Evolutionary conservation across 176 grass and related monocot genomes (phyloP).

Genomic region (Eremochloa ophiuroides): DNA sequence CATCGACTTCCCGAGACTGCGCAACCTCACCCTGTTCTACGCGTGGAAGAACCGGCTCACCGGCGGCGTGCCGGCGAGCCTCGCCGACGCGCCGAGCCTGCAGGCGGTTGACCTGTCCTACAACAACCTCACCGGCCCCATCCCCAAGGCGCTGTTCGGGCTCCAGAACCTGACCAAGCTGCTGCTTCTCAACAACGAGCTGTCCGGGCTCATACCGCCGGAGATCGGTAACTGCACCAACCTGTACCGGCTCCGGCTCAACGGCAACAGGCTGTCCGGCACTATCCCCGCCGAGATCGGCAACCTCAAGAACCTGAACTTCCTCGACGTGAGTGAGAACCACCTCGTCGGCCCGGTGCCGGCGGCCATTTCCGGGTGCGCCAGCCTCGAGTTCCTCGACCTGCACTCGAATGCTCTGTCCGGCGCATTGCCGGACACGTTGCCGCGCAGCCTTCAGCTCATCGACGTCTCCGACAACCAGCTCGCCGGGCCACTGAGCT

Average conservation of each 20-base stretch:
- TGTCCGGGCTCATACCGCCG: constrained; percentile 68
- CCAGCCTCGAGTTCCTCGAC: constrained; percentile 77
- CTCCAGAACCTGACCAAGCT: constrained; percentile 90
- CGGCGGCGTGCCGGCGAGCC: constrained; percentile 59
- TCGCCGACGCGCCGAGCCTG: constrained; percentile 56
- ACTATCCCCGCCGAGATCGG: constrained; percentile 67
- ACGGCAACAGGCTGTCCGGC: constrained; percentile 65
- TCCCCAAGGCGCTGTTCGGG: constrained; percentile 61
- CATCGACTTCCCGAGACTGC: constrained; percentile 57
- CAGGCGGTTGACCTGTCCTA: constrained; percentile 89
- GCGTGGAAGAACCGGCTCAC: constrained; percentile 93
- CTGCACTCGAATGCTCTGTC: constrained; percentile 78
- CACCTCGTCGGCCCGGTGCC: constrained; percentile 63
- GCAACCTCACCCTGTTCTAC: constrained; percentile 91
- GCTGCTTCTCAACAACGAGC: constrained; percentile 74
- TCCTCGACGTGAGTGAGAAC: constrained; percentile 89
- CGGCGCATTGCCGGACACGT: constrained; percentile 46
- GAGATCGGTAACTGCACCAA: constrained; percentile 83
- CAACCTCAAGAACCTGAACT: constrained; percentile 68
- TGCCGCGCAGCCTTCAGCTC: constrained; percentile 78
- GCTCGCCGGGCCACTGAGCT: constrained; percentile 51
- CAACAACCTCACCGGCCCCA: constrained; percentile 75
- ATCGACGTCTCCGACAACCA: constrained; percentile 76
- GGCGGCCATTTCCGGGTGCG: constrained; percentile 52
- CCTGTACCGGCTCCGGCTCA: constrained; percentile 79